These are phyloP conservation scores for Hyphopichia buzzinii DNA, from an alignment of 1,139 yeast genomes.

Conservation along the genomic window DNA sequence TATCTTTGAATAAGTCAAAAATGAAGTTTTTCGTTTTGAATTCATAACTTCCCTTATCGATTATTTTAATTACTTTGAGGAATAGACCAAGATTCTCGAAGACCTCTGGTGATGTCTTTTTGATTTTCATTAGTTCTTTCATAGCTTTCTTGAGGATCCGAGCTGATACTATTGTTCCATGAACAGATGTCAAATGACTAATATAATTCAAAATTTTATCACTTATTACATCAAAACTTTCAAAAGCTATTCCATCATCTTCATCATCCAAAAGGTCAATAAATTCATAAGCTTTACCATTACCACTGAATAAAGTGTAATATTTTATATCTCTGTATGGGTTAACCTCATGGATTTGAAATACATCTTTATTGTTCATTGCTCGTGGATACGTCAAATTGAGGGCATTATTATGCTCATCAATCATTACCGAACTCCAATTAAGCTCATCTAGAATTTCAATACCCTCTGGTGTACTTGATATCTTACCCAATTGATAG, in stretches of 20 bases:
- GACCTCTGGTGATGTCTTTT: constrained; percentile 49
- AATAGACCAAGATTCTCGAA: constrained; percentile 62
- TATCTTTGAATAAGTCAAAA: constrained; percentile 63
- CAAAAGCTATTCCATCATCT: constrained; percentile 15
- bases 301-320: constrained; percentile 24
- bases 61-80: constrained; percentile 55
- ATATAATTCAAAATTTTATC: constrained; percentile 47
- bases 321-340: constrained; percentile 34
- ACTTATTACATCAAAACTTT: constrained; percentile 24
- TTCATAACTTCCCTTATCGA: constrained; percentile 68
- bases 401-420: constrained; percentile 50
- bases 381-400: constrained; percentile 56
- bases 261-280: constrained; percentile 8
- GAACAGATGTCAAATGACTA: constrained; percentile 57
- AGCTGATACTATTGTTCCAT: constrained; percentile 28
- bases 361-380: constrained; percentile 14
- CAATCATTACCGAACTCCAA: constrained; percentile 62
- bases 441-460: constrained; percentile 82
- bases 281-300: constrained; percentile 9
- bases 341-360: constrained; percentile 24
- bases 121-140: constrained; percentile 57
- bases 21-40: constrained; percentile 64
- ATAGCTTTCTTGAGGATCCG: constrained; percentile 68
- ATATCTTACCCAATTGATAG: constrained; percentile 71
- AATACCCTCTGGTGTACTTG: constrained; percentile 73